Evolutionary conservation across 805 yeast genomes (phyloP).

Genomic region (Candida dajiaensis): DNA sequence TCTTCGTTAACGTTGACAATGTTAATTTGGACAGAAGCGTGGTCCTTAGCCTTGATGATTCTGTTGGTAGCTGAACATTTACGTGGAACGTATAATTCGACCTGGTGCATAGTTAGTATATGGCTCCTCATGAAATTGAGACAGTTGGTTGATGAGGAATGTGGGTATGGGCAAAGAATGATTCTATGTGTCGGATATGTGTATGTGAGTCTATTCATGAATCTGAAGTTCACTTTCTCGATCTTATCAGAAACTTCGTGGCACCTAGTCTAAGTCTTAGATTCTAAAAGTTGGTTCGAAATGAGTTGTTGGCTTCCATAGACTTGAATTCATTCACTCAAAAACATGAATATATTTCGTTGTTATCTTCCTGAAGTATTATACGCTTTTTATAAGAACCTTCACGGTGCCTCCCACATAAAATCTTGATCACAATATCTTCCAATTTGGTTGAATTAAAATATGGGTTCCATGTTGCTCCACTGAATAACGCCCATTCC

Average conservation of each 20-base stretch:
- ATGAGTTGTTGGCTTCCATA: too few species aligned
- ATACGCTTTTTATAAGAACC: not conserved
- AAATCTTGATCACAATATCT: not conserved
- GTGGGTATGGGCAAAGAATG: too few species aligned
- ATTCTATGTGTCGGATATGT: too few species aligned
- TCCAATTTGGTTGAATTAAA: not conserved
- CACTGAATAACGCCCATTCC: not conserved
- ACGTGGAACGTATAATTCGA: conserved; percentile 99
- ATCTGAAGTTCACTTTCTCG: too few species aligned
- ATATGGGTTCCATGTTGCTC: not conserved
- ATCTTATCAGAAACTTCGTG: too few species aligned
- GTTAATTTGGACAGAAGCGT: conserved; percentile 98
- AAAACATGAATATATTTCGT: too few species aligned
- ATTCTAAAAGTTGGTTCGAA: too few species aligned
- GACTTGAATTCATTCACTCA: not conserved
- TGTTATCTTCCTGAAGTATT: not conserved
- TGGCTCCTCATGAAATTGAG: not conserved
- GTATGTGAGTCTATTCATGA: too few species aligned
- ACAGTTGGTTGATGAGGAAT: too few species aligned
- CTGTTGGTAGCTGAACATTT: conserved; percentile 99
- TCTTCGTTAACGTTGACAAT: conserved; percentile 96
- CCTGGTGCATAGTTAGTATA: conserved; percentile 37
- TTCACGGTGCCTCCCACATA: not conserved
- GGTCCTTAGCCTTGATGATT: conserved; percentile 99
- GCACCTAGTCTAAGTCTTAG: too few species aligned